Conservation (phyloP, 2,329 filamentous ascomycete species). For the Colletotrichum sansevieriae region DNA sequence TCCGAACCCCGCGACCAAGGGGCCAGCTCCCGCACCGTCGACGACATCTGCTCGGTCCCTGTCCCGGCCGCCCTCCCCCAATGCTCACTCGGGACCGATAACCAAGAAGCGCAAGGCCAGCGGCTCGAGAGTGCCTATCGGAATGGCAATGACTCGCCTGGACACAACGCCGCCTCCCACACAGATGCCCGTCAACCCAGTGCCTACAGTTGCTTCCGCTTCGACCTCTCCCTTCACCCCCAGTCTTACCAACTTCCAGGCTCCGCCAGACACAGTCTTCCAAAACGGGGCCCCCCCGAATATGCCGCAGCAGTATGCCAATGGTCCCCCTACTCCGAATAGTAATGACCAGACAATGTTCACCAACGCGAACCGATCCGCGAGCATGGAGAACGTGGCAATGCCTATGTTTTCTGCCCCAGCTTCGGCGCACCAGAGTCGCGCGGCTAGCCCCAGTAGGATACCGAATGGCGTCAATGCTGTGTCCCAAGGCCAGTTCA, state of each 20-base stretch:
- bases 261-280: constrained; percentile 52
- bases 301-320: constrained; percentile 55
- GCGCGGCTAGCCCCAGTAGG: constrained; percentile 79
- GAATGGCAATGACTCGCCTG: constrained; percentile 84
- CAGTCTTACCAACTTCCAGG: constrained; percentile 58
- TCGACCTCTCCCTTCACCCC: constrained; percentile 68
- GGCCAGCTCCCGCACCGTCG: constrained; percentile 29
- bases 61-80: constrained; percentile 82
- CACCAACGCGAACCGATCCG: constrained; percentile 67
- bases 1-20: constrained; percentile 48
- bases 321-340: constrained; percentile 75
- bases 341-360: constrained; percentile 72
- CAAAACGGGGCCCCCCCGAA: constrained; percentile 41
- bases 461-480: constrained; percentile 61
- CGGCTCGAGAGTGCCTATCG: constrained; percentile 77
- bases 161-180: constrained; percentile 67
- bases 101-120: constrained; percentile 88
- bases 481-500: constrained; percentile 59
- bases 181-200: constrained; percentile 54
- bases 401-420: constrained; percentile 79
- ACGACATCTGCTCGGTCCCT: constrained; percentile 49
- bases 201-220: constrained; percentile 55
- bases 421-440: constrained; percentile 79
- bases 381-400: constrained; percentile 74
- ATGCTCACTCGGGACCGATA: constrained; percentile 71